phyloP scores from a whole-genome alignment of 2,329 filamentous ascomycete species.

The Onygena corvina region DNA sequence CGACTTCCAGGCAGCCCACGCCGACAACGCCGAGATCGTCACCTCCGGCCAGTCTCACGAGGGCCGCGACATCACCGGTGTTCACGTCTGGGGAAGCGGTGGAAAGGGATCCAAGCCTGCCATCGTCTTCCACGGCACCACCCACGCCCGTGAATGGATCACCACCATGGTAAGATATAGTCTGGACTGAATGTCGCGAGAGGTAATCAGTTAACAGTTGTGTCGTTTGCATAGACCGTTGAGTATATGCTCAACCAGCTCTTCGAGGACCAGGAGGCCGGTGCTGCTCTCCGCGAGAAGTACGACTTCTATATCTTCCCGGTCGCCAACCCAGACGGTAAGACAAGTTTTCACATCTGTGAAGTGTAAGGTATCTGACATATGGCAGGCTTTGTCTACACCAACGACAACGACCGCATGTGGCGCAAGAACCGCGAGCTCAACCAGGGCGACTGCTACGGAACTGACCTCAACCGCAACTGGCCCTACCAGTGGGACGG shows the following conservation, averaged over 20 bases:
- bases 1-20: slow-evolving; percentile 36
- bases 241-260: slow-evolving; percentile 45
- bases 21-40: slow-evolving; percentile 40
- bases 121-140: slow-evolving; percentile 46
- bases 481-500: slow-evolving; percentile 43
- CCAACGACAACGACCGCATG: slow-evolving; percentile 44
- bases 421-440: slow-evolving; percentile 51
- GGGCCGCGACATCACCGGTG: slow-evolving; percentile 35
- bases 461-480: slow-evolving; percentile 49
- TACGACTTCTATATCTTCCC: slow-evolving; percentile 57
- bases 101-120: slow-evolving; percentile 39
- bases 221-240: too few species aligned
- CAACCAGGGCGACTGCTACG: slow-evolving; percentile 34
- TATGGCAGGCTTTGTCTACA: slow-evolving; percentile 44
- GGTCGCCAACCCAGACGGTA: slow-evolving; percentile 50
- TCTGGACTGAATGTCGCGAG: too few species aligned
- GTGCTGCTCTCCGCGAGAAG: slow-evolving; percentile 40
- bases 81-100: slow-evolving; percentile 44
- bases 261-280: slow-evolving; percentile 32
- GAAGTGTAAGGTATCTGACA: not conserved
- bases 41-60: slow-evolving; percentile 38
- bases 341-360: not conserved
- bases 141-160: slow-evolving; percentile 52
- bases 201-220: too few species aligned
- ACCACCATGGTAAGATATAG: slow-evolving; percentile 40